Conservation (phyloP, 805 yeast species). For the Starmerella apis region DNA sequence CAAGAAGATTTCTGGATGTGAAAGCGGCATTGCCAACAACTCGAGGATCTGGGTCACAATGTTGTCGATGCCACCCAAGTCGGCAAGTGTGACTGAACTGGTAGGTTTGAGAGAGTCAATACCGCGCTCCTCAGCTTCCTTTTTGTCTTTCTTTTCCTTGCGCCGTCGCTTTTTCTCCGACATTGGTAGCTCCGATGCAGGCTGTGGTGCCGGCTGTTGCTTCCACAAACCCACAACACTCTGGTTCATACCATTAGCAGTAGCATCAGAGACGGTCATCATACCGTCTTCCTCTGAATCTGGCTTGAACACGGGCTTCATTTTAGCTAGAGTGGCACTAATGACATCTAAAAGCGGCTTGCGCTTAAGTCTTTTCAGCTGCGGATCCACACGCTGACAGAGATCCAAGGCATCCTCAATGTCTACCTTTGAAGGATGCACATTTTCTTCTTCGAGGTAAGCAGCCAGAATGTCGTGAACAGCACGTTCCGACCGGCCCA, state of each 20-base stretch:
- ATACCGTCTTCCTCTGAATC: slow-evolving; percentile 37
- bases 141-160: slow-evolving; percentile 4
- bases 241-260: slow-evolving; percentile 62
- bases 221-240: slow-evolving; percentile 65
- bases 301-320: slow-evolving; percentile 35
- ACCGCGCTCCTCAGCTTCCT: slow-evolving; percentile 16
- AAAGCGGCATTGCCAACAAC: slow-evolving; percentile 77
- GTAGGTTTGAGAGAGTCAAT: slow-evolving; percentile 34
- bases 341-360: slow-evolving; percentile 52
- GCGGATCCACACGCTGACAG: slow-evolving; percentile 55
- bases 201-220: slow-evolving; percentile 17
- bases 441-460: slow-evolving; percentile 33
- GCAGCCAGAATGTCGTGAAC: slow-evolving; percentile 28
- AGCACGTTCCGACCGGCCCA: slow-evolving; percentile 25
- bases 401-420: slow-evolving; percentile 23
- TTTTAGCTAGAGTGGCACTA: slow-evolving; percentile 48
- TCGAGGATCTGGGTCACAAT: slow-evolving; percentile 83
- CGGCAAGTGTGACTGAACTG: slow-evolving; percentile 46
- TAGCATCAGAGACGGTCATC: slow-evolving; percentile 47
- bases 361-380: slow-evolving; percentile 60
- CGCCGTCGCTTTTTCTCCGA: slow-evolving; percentile 8
- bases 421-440: slow-evolving; percentile 27
- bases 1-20: slow-evolving; percentile 83
- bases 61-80: slow-evolving; percentile 81
- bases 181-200: neutral